Evolutionary conservation across 2,329 filamentous ascomycete species (phyloP).

Genomic region (Leptographium wingfieldii): DNA sequence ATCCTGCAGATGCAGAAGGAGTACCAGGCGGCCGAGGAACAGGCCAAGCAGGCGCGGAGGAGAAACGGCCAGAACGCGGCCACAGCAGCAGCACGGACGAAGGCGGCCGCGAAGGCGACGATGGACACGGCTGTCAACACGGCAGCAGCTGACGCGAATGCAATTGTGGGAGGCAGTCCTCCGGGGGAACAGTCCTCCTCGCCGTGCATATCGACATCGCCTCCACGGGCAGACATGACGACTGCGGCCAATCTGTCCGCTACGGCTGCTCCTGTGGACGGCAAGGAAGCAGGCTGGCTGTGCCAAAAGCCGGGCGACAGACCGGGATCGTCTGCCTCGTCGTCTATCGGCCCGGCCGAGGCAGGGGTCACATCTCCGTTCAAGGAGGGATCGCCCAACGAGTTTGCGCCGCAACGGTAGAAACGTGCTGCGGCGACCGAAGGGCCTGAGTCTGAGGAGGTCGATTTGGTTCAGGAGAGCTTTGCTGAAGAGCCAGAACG

Average conservation of each 20-base stretch:
- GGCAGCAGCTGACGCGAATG: no score
- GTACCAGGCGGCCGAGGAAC: constrained; percentile 34
- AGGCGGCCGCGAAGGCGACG: no score
- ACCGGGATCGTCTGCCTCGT: background rate
- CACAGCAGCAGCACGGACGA: background rate
- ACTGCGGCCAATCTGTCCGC: no score
- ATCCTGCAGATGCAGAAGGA: constrained; percentile 50
- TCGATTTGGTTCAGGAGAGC: background rate
- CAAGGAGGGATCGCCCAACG: constrained; percentile 1
- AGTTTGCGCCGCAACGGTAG: background rate
- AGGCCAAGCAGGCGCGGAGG: constrained; percentile 18
- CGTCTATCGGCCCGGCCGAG: constrained; percentile 2
- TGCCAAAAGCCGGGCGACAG: background rate
- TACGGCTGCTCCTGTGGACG: no score
- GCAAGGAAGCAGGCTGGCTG: background rate
- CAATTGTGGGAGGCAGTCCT: no score
- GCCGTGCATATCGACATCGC: no score
- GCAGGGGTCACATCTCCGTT: constrained; percentile 8
- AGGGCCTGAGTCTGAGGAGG: background rate
- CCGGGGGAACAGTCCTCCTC: no score
- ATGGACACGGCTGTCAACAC: no score
- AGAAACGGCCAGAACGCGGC: background rate
- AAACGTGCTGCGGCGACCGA: background rate
- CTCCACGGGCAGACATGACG: no score
- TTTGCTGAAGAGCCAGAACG: no score